Evolutionary conservation across 2,329 filamentous ascomycete genomes (phyloP), one percentile per base, ranked within the genome.

Genomic region (Cucurbitaria berberidis): DNA sequence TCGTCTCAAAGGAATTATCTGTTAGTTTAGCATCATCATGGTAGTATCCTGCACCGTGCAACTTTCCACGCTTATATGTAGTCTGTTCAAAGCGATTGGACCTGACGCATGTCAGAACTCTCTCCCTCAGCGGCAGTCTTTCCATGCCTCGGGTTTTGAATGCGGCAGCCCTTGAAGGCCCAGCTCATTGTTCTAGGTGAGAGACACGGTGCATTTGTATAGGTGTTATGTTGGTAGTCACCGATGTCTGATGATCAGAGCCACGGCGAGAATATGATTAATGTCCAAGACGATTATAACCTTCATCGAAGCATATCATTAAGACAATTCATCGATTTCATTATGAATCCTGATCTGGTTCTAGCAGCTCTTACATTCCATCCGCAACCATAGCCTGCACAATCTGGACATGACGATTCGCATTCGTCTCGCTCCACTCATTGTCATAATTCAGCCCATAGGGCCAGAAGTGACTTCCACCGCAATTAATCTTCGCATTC

Each of bases 61-160:
- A 57, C 1, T 34, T 11, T 59, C 45, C 5, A 76, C 52, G 9
- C 48, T 59, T 0, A 22, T 11, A 8, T 76, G 66, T 3, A 74
- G 48, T 9, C 49, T 22, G 24, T 68, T 48, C 38, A 76, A 69
- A 2, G 60, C 53, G 64, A 74, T 29, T 87, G 84, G 84, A 79
- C 83, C 5, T 72, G 77, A 19, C 76, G 82, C 19, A 82, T 85
- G 72, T 78, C 78, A 15, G 76, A 82, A 48, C 75, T 86, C 8
- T 76, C 86, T 7, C 73, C 79, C 22, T 76, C 78, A 10, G 73
- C 70, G 2, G 82, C 82, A 3, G 77, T 78, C 45, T 74, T 86
- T 41, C 76, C 86, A 32, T 86, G 84, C 73, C 80, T 95, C 48
- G 89, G 95, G 71, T 95, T 88, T 71, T 90, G 90, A 10, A 84